Percentiles rank a stretch among this genome's conserved stretches.
Conservation (phyloP, 2,329 filamentous ascomycete genomes). For the Leptographium galeiforme region DNA sequence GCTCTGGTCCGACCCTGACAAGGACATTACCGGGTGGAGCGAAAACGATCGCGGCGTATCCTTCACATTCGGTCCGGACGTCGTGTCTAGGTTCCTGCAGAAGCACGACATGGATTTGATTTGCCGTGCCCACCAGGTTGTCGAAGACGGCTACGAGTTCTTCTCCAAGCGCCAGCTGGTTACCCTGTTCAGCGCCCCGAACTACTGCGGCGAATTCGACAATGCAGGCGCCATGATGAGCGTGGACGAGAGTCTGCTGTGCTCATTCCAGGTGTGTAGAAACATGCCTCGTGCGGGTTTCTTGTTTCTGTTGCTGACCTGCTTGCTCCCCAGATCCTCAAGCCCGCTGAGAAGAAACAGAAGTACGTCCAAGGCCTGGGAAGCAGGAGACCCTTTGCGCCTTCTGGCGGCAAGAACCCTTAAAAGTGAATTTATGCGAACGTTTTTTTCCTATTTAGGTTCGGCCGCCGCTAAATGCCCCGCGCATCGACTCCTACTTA, state of each 20-base stretch:
- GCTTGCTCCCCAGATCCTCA: constrained; percentile 59
- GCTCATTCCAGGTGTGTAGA: constrained; percentile 80
- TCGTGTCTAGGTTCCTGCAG: constrained; percentile 92
- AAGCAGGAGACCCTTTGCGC: constrained; percentile 51
- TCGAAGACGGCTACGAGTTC: constrained; percentile 98
- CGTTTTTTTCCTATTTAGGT: constrained; percentile 66
- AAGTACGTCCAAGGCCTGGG: constrained; percentile 84
- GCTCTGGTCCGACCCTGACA: constrained; percentile 96
- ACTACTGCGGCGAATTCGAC: constrained; percentile 99
- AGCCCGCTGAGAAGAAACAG: constrained; percentile 99
- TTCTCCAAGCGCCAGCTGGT: constrained; percentile 97
- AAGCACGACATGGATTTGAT: constrained; percentile 99
- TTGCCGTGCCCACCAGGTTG: constrained; percentile 95
- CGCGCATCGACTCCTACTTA: neutral
- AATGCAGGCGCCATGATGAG: constrained; percentile 99
- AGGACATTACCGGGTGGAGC: constrained; percentile 98
- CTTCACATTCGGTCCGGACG: constrained; percentile 95
- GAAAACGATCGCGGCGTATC: constrained; percentile 98
- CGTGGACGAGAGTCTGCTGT: constrained; percentile 94
- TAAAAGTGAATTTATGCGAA: constrained; percentile 44
- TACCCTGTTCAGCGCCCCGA: constrained; percentile 93
- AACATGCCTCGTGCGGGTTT: neutral
- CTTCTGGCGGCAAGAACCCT: constrained; percentile 40
- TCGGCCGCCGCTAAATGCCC: constrained; percentile 72
- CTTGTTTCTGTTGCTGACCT: constrained; percentile 9